These are phyloP conservation scores for Aureobasidium namibiae DNA, from an alignment of 2,329 filamentous ascomycete genomes.

Conservation along the genomic window DNA sequence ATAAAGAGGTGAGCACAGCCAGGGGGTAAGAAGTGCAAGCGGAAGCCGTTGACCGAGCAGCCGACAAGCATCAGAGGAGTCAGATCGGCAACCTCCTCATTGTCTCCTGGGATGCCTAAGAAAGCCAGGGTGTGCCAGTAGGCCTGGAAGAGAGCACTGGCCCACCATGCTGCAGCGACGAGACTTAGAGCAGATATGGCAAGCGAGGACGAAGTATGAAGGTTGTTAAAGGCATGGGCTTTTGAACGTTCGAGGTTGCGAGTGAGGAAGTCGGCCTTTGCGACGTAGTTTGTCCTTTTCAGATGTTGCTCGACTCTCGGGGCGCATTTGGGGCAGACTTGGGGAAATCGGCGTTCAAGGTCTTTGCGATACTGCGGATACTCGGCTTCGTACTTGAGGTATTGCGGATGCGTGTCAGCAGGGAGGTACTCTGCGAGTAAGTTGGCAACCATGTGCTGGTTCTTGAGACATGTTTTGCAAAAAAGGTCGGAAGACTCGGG, in stretches of 20 bases:
- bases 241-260: slow-evolving; percentile 24
- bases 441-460: slow-evolving; percentile 73
- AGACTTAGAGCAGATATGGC: slow-evolving; percentile 22
- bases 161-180: slow-evolving; percentile 36
- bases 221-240: not conserved
- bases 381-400: slow-evolving; percentile 57
- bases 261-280: slow-evolving; percentile 57
- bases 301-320: slow-evolving; percentile 64
- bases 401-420: slow-evolving; percentile 56
- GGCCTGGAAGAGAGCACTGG: slow-evolving; percentile 26
- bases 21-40: slow-evolving; percentile 15
- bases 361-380: slow-evolving; percentile 63
- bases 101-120: slow-evolving; percentile 12
- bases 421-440: slow-evolving; percentile 75
- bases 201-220: not conserved
- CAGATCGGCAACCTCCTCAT: slow-evolving; percentile 5
- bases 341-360: slow-evolving; percentile 77
- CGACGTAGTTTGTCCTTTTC: slow-evolving; percentile 64
- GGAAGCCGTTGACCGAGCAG: slow-evolving; percentile 16
- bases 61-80: slow-evolving; percentile 11
- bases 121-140: slow-evolving; percentile 26
- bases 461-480: slow-evolving; percentile 76
- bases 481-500: slow-evolving; percentile 48
- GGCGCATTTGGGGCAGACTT: slow-evolving; percentile 76
- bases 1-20: slow-evolving; percentile 20